Conservation (phyloP, 2,329 filamentous ascomycete species). For the Plectosphaerella plurivora region DNA sequence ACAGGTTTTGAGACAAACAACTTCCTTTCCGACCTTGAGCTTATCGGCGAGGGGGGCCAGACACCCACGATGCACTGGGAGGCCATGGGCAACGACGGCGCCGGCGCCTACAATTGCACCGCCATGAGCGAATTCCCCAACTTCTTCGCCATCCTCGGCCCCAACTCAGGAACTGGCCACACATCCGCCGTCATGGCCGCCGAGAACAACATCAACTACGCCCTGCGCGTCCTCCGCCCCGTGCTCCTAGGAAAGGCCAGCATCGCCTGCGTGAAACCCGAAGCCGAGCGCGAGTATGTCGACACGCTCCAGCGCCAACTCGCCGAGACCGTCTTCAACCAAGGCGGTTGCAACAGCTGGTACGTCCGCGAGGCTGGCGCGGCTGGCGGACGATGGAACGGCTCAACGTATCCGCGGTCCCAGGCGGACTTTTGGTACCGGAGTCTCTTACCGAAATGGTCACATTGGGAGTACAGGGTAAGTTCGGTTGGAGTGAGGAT, state of each 20-base stretch:
- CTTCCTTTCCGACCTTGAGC: constrained; percentile 47
- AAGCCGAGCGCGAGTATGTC: constrained; percentile 28
- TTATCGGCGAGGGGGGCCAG: constrained; percentile 45
- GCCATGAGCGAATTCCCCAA: constrained; percentile 60
- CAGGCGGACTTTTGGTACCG: constrained; percentile 30
- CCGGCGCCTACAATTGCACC: constrained; percentile 56
- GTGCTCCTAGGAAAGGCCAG: constrained; percentile 26
- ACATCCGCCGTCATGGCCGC: constrained; percentile 53
- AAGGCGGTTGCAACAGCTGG: constrained; percentile 28
- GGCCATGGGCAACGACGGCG: constrained; percentile 42
- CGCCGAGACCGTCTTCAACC: constrained; percentile 21
- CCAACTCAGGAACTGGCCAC: constrained; percentile 60
- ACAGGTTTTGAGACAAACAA: constrained; percentile 56
- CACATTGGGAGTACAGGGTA: constrained; percentile 27
- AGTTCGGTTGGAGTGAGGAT: constrained; percentile 7
- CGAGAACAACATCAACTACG: constrained; percentile 59
- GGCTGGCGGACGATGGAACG: constrained; percentile 24
- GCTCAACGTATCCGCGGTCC: constrained; percentile 28
- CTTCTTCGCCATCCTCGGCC: constrained; percentile 59
- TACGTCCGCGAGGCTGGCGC: constrained; percentile 21
- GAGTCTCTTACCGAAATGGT: constrained; percentile 27
- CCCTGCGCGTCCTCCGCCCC: constrained; percentile 53
- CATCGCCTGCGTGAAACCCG: constrained; percentile 23
- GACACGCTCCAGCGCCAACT: constrained; percentile 25
- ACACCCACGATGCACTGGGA: constrained; percentile 53